These are phyloP conservation scores for Tetrastigma voinierianum DNA, from an alignment of 164 flowering plant genomes.

Conservation along the genomic window DNA sequence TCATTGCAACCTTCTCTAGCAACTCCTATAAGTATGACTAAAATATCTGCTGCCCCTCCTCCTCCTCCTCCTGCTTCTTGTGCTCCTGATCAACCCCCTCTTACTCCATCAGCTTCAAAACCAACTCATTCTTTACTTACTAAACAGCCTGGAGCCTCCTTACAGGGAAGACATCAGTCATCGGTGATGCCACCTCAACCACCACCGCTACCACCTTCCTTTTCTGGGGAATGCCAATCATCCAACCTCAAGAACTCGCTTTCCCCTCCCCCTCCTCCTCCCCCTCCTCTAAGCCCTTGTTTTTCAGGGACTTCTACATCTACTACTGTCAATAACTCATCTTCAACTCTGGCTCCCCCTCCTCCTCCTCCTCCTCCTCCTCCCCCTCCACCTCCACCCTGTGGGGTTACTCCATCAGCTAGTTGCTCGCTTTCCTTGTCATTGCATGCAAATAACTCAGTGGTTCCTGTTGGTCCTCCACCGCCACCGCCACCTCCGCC, in stretches of 20 bases:
- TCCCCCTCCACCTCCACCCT: conserved; percentile 16
- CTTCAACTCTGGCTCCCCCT: conserved; percentile 2
- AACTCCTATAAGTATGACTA: conserved; percentile 1
- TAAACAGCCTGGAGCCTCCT: conserved; percentile 11
- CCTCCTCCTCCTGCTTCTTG: conserved; percentile 13
- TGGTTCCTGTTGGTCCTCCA: conserved; percentile 19
- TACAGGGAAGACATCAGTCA: conserved; percentile 5
- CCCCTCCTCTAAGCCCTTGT: conserved; percentile 11
- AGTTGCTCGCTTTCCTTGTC: not conserved
- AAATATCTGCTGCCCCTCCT: conserved; percentile 7
- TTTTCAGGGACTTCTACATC: conserved; percentile 9
- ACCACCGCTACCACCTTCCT: conserved; percentile 12
- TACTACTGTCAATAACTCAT: not conserved
- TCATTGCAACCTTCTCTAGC: conserved; percentile 10
- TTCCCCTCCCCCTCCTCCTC: conserved; percentile 20
- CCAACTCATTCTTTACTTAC: not conserved
- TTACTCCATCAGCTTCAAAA: not conserved
- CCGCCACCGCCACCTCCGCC: conserved; percentile 43
- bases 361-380: conserved; percentile 20
- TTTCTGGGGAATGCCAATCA: conserved; percentile 11
- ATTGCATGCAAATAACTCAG: not conserved
- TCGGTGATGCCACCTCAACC: conserved; percentile 3
- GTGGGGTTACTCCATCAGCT: conserved; percentile 5
- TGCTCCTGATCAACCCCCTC: conserved; percentile 1
- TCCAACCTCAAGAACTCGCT: conserved; percentile 3